Base-by-base conservation (phyloP, 202 grass and related monocot genomes). In the Carex sylvatica region DNA sequence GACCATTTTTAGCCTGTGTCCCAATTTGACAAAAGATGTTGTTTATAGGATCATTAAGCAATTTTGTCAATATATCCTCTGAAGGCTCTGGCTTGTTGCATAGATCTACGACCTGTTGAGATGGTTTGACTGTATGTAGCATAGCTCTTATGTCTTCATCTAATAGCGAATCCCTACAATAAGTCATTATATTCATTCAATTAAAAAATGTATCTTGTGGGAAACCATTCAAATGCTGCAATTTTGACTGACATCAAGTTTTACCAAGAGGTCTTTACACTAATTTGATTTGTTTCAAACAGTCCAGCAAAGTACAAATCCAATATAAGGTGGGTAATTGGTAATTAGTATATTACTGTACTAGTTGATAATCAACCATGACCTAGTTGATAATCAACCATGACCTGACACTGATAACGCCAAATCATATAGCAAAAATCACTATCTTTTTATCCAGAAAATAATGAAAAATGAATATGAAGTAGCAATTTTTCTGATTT, bases 111-210 rank as follows among this genome's bases (percentile, higher is more conserved):
- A 91, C 86, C 83, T 88, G 90, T 76, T 92, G 90, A 64, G 90
- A 61, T 58, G 92, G 42, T 51, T 92, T 86, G 56, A 90, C 86
- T 23, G 88, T 73, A 5, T 46, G 44, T 23, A 88, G 86, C 86
- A 90, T 89, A 80, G 61, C 84, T 84, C 80, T 85, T 81, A 92
- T 79, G 5, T 95, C 93, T 82, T 89, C 88, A 22, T 91, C 88
- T 2, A 86, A 89, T 31, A 92, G 83, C 52, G 91, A 85, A 84
- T 82, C 84, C 84, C 93, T 95, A 84, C 87, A 87, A 73, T 35
- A 23, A 70, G 30, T 47, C 7, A 20, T 56, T 77, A 28, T 77
- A 20, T 58, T 40, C 38, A 40, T 40, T 40, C 38, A 40, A 40
- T 40, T 40, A 40, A 40, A 40, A 40, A 40, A 8, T 4, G 38